Conservation (phyloP, 2,329 filamentous ascomycete genomes). For the Bipolaris cookei region DNA sequence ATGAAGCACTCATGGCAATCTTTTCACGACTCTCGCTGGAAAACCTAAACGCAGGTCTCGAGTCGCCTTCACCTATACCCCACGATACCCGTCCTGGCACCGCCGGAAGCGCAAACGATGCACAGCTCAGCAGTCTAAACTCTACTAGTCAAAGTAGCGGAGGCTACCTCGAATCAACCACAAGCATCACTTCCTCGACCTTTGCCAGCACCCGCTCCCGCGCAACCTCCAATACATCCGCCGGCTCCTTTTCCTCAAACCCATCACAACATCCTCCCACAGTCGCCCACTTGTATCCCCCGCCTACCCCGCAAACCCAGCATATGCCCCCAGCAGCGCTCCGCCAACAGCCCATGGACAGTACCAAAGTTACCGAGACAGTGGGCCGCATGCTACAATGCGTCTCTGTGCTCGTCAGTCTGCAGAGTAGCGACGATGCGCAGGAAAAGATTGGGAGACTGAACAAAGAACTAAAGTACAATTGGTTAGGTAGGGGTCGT, state of each 20-base stretch:
- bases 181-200: slow-evolving; percentile 58
- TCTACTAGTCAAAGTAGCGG: slow-evolving; percentile 69
- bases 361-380: slow-evolving; percentile 86
- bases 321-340: slow-evolving; percentile 27
- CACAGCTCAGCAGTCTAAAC: slow-evolving; percentile 70
- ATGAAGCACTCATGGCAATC: slow-evolving; percentile 85
- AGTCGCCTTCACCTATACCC: slow-evolving; percentile 41
- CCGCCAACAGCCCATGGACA: slow-evolving; percentile 51
- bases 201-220: slow-evolving; percentile 67
- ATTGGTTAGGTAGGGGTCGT: slow-evolving; percentile 90
- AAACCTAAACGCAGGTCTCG: slow-evolving; percentile 61
- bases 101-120: slow-evolving; percentile 34
- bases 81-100: slow-evolving; percentile 40
- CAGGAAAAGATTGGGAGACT: slow-evolving; percentile 83
- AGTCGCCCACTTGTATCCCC: slow-evolving; percentile 12
- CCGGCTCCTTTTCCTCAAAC: slow-evolving; percentile 54
- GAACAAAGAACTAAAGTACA: slow-evolving; percentile 87
- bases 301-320: slow-evolving; percentile 22
- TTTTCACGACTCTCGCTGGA: slow-evolving; percentile 90
- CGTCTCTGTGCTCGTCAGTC: slow-evolving; percentile 83
- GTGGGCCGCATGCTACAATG: slow-evolving; percentile 96
- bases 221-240: slow-evolving; percentile 81
- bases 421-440: slow-evolving; percentile 73
- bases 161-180: slow-evolving; percentile 75
- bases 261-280: slow-evolving; percentile 28